Evolutionary conservation across 306 rosid species (phyloP), one percentile per base, ranked within the genome.

Genomic region (Dalbergia cochinchinensis): DNA sequence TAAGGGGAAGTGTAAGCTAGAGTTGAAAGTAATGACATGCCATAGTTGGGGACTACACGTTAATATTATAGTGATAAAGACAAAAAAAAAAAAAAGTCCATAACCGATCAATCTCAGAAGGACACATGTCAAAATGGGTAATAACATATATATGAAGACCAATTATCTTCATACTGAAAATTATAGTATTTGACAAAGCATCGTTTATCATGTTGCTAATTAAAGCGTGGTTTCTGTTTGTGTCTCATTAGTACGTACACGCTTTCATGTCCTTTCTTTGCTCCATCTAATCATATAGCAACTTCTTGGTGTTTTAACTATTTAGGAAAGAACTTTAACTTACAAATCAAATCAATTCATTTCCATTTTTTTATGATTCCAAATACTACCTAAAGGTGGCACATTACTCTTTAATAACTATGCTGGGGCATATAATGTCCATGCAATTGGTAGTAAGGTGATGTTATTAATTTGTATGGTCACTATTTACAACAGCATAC

Each of bases 401-500:
- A 68, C 47, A 63, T 22, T 45, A 71, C 54, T 61, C 48, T 61
- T 62, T 53, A 63, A 51, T 66, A 80, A 48, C 58, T 60, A 76
- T 55, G 57, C 50, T 4, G 11, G 55, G 55, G 61, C 54, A 59
- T 57, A 55, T 16, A 53, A 71, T 79, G 64, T 71, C 85, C 80
- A 80, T 83, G 80, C 87, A 76, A 75, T 76, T 83, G 51, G 67
- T 14, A 5, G 39, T 67, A 39, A 62, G 60, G 50, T 64, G 69
- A 71, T 87, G 88, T 81, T 84, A 83, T 81, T 88, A 60, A 73
- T 83, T 70, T 71, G 87, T 87, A 86, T 80, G 80, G 84, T 91
- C 92, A 78, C 87, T 94, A 90, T 94, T 89, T 94, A 94, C 98
- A 94, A 80, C 88, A 79, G 82, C 86, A 79, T 67, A 84, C 33